Percentiles rank a stretch among this genome's conserved stretches.
These are phyloP conservation scores for Malus hybrid DNA, from an alignment of 331 rosid species.

Conservation along the genomic window DNA sequence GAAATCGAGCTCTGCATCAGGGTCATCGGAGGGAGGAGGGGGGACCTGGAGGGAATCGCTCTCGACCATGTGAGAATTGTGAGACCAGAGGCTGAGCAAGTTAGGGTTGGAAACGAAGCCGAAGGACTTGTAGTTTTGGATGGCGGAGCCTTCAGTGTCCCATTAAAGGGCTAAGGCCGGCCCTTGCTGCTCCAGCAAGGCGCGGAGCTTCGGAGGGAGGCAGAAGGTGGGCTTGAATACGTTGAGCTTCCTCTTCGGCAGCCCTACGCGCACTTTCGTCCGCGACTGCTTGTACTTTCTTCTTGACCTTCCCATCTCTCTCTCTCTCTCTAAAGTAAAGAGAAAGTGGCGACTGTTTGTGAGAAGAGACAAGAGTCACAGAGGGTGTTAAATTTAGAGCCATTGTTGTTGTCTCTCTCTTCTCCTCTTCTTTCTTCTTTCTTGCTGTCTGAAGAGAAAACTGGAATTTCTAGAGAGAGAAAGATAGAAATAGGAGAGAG, in stretches of 20 bases:
- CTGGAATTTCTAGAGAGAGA: too few relatives aligned
- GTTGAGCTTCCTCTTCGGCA: slow-evolving; percentile 58
- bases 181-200: slow-evolving; percentile 18
- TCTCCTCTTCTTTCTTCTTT: too few relatives aligned
- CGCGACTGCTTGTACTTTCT: slow-evolving; percentile 61
- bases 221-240: slow-evolving; percentile 62
- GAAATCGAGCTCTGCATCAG: background rate
- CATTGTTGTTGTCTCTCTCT: too few relatives aligned
- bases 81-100: slow-evolving; percentile 44
- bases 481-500: too few relatives aligned
- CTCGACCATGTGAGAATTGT: slow-evolving; percentile 39
- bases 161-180: slow-evolving; percentile 32
- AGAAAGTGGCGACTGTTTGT: too few relatives aligned
- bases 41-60: slow-evolving; percentile 44
- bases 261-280: slow-evolving; percentile 60
- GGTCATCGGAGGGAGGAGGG: slow-evolving; percentile 9
- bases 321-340: background rate
- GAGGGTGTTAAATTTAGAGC: too few relatives aligned
- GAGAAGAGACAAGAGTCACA: too few relatives aligned
- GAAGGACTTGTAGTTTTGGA: slow-evolving; percentile 50
- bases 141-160: slow-evolving; percentile 56
- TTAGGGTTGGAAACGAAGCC: slow-evolving; percentile 62
- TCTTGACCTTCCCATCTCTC: slow-evolving; percentile 71
- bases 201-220: slow-evolving; percentile 66
- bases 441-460: too few relatives aligned